Percentiles rank a stretch among this genome's conserved stretches.
These are phyloP conservation scores for Coniosporium tulheliwenetii DNA, from an alignment of 2,329 filamentous ascomycete species.

Conservation along the genomic window DNA sequence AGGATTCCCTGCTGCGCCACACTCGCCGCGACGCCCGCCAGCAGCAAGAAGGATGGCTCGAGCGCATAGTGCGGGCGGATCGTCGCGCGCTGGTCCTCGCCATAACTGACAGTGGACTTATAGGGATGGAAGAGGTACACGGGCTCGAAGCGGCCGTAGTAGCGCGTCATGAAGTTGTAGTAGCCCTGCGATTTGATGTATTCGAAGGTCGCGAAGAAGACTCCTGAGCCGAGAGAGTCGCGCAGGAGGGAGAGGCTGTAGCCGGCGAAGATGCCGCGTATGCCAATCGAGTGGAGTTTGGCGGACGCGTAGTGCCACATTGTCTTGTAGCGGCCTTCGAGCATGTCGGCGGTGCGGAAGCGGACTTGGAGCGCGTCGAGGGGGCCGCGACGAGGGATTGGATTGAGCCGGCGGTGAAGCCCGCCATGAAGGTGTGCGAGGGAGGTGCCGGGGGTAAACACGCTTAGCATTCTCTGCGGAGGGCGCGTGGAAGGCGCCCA, in stretches of 20 bases:
- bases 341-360: constrained; percentile 47
- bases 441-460: constrained; percentile 55
- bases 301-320: constrained; percentile 59
- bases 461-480: constrained; percentile 44
- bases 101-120: neutral
- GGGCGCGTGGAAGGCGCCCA: constrained; percentile 50
- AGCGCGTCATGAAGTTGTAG: constrained; percentile 55
- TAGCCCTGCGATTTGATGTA: constrained; percentile 60
- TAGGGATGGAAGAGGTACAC: neutral
- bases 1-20: constrained; percentile 52
- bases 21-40: constrained; percentile 54
- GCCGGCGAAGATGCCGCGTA: constrained; percentile 58
- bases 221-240: constrained; percentile 51
- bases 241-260: constrained; percentile 55
- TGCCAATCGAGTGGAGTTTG: constrained; percentile 55
- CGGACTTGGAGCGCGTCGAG: constrained; percentile 61
- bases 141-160: constrained; percentile 36
- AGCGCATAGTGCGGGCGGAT: constrained; percentile 63
- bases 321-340: constrained; percentile 45
- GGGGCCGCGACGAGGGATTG: constrained; percentile 58
- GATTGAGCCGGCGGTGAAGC: constrained; percentile 50
- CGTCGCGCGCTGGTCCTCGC: constrained; percentile 20
- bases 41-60: constrained; percentile 55
- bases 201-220: constrained; percentile 65
- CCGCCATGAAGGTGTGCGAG: constrained; percentile 50